Base-by-base conservation (phyloP, 2,329 filamentous ascomycete genomes). In the Fusarium sp. region DNA sequence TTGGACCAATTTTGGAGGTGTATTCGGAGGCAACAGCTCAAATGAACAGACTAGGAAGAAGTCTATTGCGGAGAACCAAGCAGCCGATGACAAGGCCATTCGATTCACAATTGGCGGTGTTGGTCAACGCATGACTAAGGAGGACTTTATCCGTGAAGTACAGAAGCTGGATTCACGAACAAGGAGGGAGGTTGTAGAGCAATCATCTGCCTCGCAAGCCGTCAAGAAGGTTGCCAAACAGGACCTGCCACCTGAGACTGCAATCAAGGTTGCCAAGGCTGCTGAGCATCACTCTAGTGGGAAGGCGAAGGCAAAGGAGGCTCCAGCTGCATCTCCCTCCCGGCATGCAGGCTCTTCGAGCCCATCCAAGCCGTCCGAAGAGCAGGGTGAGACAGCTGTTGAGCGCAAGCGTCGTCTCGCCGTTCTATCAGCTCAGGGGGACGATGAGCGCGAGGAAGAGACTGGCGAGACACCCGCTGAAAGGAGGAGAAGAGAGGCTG, bases 91-190 rank as follows among this genome's bases (percentile, higher is more conserved):
- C 73, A 87, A 89, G 19, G 86, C 90, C 62, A 91, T 96, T 62
- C 89, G 93, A 19, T 96, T 95, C 81, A 95, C 91, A 2, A 93
- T 96, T 71, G 90, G 88, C 49, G 90, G 91, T 38, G 89, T 91
- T n/a, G 92, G 92, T 10, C 86, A 88, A 69, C 89, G 93, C 53
- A 92, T 96, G 89, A 95, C 88, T 70, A 95, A 95, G 82, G 90
- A 92, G 9, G 93, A 95, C 78, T 96, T 96, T 79, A 90, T 96
- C 69, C 85, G 88, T 52, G 90, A 94, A 79, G 91, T 96, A 78
- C 89, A 91, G 72, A 89, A 90, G 72, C 86, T 96, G 67, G 93
- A 96, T 79, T 88, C 89, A 30, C 89, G 89, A 77, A 89, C 91
- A 19, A 87, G 88, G 10, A 84, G 83, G 40, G 86, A 89, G 67